A percentile compares a stretch with the other conserved stretches of the same genome.
phyloP scores from a whole-genome alignment of 441 rosid species.

The Metrosideros polymorpha region DNA sequence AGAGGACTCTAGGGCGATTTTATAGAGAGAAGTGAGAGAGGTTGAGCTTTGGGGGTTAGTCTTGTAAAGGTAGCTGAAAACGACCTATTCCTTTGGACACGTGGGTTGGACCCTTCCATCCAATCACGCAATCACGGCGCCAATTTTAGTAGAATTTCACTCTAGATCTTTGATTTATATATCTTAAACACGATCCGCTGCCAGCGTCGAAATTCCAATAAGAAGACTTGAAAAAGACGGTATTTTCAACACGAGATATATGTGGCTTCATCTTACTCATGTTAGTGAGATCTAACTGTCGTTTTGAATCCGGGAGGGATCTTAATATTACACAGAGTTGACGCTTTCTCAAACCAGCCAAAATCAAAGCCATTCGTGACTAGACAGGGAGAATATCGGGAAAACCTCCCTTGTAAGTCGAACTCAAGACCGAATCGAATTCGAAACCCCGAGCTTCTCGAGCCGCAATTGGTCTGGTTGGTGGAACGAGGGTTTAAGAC shows the following conservation, averaged over 20 bases:
- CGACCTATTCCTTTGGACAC: background rate
- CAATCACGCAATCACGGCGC: background rate
- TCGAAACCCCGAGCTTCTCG: background rate
- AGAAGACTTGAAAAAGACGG: too few species aligned
- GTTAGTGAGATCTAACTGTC: rapidly evolving
- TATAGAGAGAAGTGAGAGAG: background rate
- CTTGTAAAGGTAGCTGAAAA: background rate
- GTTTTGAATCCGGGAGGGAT: background rate
- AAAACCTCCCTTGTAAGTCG: background rate
- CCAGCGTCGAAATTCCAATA: too few species aligned
- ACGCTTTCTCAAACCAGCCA: background rate
- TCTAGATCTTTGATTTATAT: background rate
- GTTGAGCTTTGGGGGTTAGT: background rate
- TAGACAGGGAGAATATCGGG: too few species aligned
- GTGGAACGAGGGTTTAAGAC: background rate
- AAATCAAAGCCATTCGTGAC: too few species aligned
- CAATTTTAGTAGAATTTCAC: rapidly evolving
- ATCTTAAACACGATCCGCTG: too few species aligned
- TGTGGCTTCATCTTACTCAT: too few species aligned
- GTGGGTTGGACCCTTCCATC: background rate
- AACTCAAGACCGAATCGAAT: background rate
- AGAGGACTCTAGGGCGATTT: background rate
- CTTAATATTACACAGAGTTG: background rate
- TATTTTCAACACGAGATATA: too few species aligned
- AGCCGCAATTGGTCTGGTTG: background rate